Percentiles rank a stretch among this genome's conserved stretches.
These are phyloP conservation scores for Neofusicoccum umdonicola DNA, from an alignment of 2,329 filamentous ascomycete genomes.

Conservation along the genomic window DNA sequence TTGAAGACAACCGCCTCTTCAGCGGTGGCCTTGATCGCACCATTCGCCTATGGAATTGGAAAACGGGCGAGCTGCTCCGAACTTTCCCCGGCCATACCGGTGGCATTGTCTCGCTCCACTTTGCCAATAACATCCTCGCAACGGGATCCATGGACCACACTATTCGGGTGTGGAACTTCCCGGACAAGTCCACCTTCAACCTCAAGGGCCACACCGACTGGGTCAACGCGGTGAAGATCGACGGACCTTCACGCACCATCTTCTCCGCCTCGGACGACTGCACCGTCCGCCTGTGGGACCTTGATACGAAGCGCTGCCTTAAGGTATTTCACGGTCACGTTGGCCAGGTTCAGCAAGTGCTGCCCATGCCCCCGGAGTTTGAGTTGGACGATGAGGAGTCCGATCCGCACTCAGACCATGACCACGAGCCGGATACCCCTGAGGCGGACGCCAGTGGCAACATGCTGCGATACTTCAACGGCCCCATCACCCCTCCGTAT, in stretches of 20 bases:
- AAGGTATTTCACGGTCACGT: conserved; percentile 81
- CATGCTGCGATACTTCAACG: conserved; percentile 8
- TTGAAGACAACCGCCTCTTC: conserved; percentile 87
- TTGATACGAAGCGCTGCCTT: conserved; percentile 79
- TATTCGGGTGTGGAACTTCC: conserved; percentile 90
- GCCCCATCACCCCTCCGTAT: conserved; percentile 18
- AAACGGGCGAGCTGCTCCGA: conserved; percentile 80
- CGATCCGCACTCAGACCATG: conserved; percentile 55
- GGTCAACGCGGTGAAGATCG: conserved; percentile 94
- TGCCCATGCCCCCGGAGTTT: conserved; percentile 81
- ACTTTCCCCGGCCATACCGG: conserved; percentile 76
- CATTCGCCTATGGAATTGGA: conserved; percentile 95
- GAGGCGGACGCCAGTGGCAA: conserved; percentile 1
- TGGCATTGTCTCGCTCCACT: conserved; percentile 85
- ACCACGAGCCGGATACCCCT: conserved; percentile 36
- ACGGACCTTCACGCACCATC: conserved; percentile 76
- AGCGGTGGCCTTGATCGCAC: conserved; percentile 85
- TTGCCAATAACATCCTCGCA: conserved; percentile 78
- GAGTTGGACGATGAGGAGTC: conserved; percentile 74
- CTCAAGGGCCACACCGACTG: conserved; percentile 86
- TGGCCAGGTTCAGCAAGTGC: conserved; percentile 89
- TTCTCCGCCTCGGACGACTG: conserved; percentile 94
- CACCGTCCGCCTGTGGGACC: conserved; percentile 87
- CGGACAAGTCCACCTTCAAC: conserved; percentile 74
- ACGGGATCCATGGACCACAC: conserved; percentile 88